Base-by-base conservation (phyloP, 306 rosid species). In the Vicia faba region DNA sequence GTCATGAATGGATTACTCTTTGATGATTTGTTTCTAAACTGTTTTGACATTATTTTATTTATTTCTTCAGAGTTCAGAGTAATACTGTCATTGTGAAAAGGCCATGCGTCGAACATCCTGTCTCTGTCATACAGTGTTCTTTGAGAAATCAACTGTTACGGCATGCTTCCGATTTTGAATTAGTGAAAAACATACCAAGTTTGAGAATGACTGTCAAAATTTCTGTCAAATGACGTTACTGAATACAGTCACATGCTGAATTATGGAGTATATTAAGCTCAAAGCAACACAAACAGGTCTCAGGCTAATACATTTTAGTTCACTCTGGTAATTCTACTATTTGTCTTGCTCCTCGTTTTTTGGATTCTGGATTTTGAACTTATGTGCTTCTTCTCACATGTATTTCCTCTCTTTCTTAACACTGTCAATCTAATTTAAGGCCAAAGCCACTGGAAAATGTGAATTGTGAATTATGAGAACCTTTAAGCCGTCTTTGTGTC, bases 311-410 rank as follows among this genome's bases (percentile, higher is more conserved):
- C 46, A 18, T 16, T 14, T 20, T 59, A 35, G 45, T 45, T 60
- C 29, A 60, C 14, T 35, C 28, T 10, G 65, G 66, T 61, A 38
- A 61, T 61, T 61, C 16, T 38, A 36, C 18, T 61, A 38, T 61
- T 38, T 36, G 11, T 18, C 49, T 18, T 0, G 0, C 18, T 31
- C 25, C 23, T 36, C 10, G 20, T 36, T 60, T 60, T 19, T 36
- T 60, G 4, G 31, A 10, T 15, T 16, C 29, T 60, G 18, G 66
- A 36, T 60, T 18, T 60, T 60, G 8, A 23, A 28, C 12, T 36
- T 36, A 4, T 1, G 3, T 18, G 48, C 10, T 60, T 60, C 15
- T 36, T 4, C 8, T 8, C 15, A 16, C 48, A 60, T 15, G n/a
- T 7, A 5, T 13, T 36, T 9, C 14, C 15, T 15, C 44, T 61